Percentiles rank a stretch among this genome's conserved stretches.
These are phyloP conservation scores for Trichosporon sp. DNA, from an alignment of 1,284 basidiomycete genomes.

Conservation along the genomic window DNA sequence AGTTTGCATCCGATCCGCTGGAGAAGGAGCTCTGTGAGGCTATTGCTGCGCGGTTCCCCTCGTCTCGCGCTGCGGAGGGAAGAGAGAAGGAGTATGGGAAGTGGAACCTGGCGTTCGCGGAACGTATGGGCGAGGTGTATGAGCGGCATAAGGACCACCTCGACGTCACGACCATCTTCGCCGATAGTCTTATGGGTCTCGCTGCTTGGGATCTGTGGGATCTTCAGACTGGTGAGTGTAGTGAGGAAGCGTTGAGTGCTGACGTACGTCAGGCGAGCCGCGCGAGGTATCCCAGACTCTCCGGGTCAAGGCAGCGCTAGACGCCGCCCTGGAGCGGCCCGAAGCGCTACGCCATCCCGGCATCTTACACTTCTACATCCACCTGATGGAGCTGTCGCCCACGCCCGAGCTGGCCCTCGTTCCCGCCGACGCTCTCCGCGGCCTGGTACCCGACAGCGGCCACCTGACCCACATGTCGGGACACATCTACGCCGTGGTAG, in stretches of 20 bases:
- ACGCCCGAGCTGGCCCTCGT: constrained; percentile 33
- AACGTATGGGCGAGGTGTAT: constrained; percentile 35
- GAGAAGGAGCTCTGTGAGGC: constrained; percentile 16
- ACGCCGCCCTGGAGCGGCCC: constrained; percentile 20
- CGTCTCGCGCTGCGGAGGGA: not conserved
- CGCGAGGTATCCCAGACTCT: constrained; percentile 21
- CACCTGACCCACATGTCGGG: constrained; percentile 43
- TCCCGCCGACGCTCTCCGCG: constrained; percentile 27
- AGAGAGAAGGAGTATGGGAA: constrained; percentile 9
- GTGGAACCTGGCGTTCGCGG: constrained; percentile 30
- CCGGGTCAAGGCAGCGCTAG: constrained; percentile 28
- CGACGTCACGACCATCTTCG: constrained; percentile 36
- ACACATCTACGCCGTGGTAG: constrained; percentile 41
- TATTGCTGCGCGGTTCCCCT: constrained; percentile 16
- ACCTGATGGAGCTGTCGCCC: constrained; percentile 39
- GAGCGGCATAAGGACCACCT: constrained; percentile 20
- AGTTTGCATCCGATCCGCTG: constrained; percentile 6
- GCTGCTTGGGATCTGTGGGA: constrained; percentile 44
- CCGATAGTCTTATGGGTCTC: constrained; percentile 37
- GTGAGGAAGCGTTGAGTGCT: not conserved
- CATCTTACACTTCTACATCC: constrained; percentile 41
- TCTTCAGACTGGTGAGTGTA: constrained; percentile 31
- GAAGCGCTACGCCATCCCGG: constrained; percentile 27
- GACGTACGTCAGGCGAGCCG: constrained; percentile 8
- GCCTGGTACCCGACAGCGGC: constrained; percentile 36